Conservation (phyloP, 2,329 filamentous ascomycete genomes). For the Beauveria varroae region DNA sequence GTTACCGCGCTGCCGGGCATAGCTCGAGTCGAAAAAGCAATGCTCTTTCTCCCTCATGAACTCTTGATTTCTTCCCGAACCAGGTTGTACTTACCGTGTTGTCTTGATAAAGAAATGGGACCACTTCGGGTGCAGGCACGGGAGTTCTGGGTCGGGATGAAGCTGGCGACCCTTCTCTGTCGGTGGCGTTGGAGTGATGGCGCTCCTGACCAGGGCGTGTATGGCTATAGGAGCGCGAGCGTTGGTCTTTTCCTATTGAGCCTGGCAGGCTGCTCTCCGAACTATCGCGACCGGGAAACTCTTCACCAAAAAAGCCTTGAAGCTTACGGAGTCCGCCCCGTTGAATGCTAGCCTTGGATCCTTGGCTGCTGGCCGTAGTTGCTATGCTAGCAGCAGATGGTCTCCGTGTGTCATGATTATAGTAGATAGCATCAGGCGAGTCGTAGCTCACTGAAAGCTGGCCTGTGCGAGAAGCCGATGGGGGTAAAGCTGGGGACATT, state of each 20-base stretch:
- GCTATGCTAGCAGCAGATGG: constrained; percentile 79
- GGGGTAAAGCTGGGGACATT: constrained; percentile 63
- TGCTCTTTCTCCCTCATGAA: neutral
- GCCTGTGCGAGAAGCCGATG: constrained; percentile 26
- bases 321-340: constrained; percentile 73
- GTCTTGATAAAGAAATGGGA: constrained; percentile 95
- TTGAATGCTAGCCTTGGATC: constrained; percentile 66
- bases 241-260: constrained; percentile 48
- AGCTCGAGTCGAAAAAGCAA: constrained; percentile 16
- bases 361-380: constrained; percentile 75
- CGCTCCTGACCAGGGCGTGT: constrained; percentile 59
- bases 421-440: constrained; percentile 52
- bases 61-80: neutral
- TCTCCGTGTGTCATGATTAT: constrained; percentile 63
- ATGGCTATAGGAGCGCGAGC: constrained; percentile 56
- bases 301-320: constrained; percentile 88
- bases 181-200: constrained; percentile 71
- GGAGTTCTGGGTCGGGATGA: constrained; percentile 78
- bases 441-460: constrained; percentile 44
- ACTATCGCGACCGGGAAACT: constrained; percentile 66
- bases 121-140: constrained; percentile 82
- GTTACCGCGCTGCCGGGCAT: neutral
- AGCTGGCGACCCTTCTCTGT: constrained; percentile 68
- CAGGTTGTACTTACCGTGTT: constrained; percentile 46
- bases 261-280: constrained; percentile 61